phyloP scores from a whole-genome alignment of 140 eudicot species.

The Bidens hawaiensis region DNA sequence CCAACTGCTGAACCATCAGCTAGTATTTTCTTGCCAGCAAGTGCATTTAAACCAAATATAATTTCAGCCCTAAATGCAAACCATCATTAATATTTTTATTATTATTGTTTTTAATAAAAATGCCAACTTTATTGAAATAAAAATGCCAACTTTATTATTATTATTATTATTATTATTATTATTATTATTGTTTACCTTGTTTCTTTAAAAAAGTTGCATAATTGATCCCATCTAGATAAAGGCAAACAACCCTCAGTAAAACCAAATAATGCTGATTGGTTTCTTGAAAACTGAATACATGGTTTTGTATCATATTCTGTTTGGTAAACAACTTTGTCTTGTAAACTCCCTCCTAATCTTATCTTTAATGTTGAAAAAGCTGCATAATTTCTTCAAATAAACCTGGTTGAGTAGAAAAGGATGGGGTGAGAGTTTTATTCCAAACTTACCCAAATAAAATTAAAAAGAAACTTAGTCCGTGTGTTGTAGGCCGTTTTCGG shows the following conservation, averaged over 20 bases:
- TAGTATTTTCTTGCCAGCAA: conserved; percentile 45
- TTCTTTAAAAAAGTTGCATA: conserved; percentile 53
- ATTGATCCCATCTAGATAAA: conserved; percentile 84
- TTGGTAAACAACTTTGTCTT: conserved; percentile 73
- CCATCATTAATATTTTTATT: neutral
- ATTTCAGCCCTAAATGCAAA: conserved; percentile 50
- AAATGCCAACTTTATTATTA: neutral
- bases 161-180: too few species aligned
- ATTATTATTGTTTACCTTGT: conserved; percentile 54
- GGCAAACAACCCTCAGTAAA: conserved; percentile 74
- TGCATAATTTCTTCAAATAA: conserved; percentile 32
- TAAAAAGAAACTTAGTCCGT: too few species aligned
- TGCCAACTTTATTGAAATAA: too few species aligned
- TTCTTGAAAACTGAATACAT: conserved; percentile 47
- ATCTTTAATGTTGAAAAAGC: conserved; percentile 85
- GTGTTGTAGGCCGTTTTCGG: too few species aligned
- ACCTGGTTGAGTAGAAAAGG: conserved; percentile 5
- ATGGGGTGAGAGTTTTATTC: too few species aligned
- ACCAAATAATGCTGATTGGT: conserved; percentile 49
- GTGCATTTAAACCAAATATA: conserved; percentile 81
- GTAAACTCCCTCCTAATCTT: conserved; percentile 89
- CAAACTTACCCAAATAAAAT: too few species aligned
- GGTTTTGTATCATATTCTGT: conserved; percentile 43
- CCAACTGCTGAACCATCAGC: conserved; percentile 51
- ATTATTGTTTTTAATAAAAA: neutral